A percentile compares a stretch with the other conserved stretches of the same genome.
These are phyloP conservation scores for Beauveria scarabaeidicola DNA, from an alignment of 2,329 filamentous ascomycete species.

Conservation along the genomic window DNA sequence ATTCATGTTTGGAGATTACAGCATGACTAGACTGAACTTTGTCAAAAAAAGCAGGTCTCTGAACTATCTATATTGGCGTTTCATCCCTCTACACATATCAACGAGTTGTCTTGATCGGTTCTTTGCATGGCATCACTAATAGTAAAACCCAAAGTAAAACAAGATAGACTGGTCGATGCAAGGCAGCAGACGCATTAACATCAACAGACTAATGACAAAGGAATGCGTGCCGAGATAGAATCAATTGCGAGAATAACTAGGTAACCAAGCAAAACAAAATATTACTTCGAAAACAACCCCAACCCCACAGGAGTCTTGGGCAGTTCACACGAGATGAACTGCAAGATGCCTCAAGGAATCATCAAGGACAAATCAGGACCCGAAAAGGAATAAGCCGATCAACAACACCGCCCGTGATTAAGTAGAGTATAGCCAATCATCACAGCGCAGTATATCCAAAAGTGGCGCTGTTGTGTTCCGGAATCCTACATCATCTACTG, in stretches of 20 bases:
- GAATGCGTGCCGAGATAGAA: slow-evolving; percentile 6
- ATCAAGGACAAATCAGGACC: not conserved
- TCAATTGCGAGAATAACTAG: slow-evolving; percentile 8
- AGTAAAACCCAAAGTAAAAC: not conserved
- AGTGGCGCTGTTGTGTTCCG: not conserved
- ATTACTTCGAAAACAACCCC: slow-evolving; percentile 1
- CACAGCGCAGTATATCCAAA: slow-evolving; percentile 11
- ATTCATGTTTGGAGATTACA: too few species aligned
- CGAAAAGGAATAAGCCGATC: not conserved
- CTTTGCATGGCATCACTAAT: not conserved
- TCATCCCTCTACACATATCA: not conserved
- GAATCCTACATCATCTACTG: not conserved
- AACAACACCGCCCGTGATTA: not conserved
- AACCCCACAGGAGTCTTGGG: not conserved
- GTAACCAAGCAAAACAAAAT: slow-evolving; percentile 6
- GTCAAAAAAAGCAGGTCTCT: not conserved
- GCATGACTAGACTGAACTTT: too few species aligned
- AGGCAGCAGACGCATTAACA: not conserved
- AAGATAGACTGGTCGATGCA: not conserved
- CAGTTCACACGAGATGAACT: not conserved
- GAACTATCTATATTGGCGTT: not conserved
- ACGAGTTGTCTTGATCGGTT: not conserved
- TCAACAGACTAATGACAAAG: not conserved
- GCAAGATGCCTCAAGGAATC: not conserved
- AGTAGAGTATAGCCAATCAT: not conserved